These are phyloP conservation scores for Cercospora nicotianae DNA, from an alignment of 2,329 filamentous ascomycete genomes.

Conservation along the genomic window DNA sequence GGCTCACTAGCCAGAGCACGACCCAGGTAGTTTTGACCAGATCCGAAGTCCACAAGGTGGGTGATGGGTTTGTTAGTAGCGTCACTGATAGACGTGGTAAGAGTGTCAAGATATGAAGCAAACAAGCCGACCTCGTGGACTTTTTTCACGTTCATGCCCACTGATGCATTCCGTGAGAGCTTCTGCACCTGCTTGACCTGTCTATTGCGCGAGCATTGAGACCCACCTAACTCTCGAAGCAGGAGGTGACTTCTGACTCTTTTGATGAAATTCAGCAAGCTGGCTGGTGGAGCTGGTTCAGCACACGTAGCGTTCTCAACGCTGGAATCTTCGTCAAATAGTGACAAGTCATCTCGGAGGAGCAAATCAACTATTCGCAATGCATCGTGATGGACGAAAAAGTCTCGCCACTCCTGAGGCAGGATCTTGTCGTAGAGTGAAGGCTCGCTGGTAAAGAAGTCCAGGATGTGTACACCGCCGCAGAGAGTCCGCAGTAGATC, in stretches of 20 bases:
- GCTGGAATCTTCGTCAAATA: slow-evolving; percentile 30
- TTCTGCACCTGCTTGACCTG: slow-evolving; percentile 47
- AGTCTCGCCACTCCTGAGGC: slow-evolving; percentile 76
- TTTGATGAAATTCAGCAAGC: slow-evolving; percentile 69
- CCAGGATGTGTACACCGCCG: slow-evolving; percentile 93
- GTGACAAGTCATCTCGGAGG: slow-evolving; percentile 70
- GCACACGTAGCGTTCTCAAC: slow-evolving; percentile 41
- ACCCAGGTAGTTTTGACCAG: slow-evolving; percentile 93
- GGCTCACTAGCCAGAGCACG: slow-evolving; percentile 80
- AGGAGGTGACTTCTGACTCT: slow-evolving; percentile 65
- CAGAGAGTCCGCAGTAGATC: slow-evolving; percentile 84
- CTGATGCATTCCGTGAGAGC: slow-evolving; percentile 69
- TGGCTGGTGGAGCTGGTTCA: slow-evolving; percentile 53
- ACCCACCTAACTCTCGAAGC: slow-evolving; percentile 56
- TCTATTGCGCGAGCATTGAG: slow-evolving; percentile 36
- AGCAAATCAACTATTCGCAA: slow-evolving; percentile 78
- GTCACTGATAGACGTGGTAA: slow-evolving; percentile 57
- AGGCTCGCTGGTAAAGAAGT: slow-evolving; percentile 87
- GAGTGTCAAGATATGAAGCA: slow-evolving; percentile 74
- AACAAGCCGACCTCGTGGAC: slow-evolving; percentile 91
- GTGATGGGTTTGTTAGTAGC: slow-evolving; percentile 59
- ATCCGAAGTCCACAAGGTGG: slow-evolving; percentile 93
- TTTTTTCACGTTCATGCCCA: slow-evolving; percentile 97
- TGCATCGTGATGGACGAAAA: slow-evolving; percentile 69
- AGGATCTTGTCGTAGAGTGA: slow-evolving; percentile 78